Conservation (phyloP, 2,329 filamentous ascomycete species). For the Nigrospora sphaerica region DNA sequence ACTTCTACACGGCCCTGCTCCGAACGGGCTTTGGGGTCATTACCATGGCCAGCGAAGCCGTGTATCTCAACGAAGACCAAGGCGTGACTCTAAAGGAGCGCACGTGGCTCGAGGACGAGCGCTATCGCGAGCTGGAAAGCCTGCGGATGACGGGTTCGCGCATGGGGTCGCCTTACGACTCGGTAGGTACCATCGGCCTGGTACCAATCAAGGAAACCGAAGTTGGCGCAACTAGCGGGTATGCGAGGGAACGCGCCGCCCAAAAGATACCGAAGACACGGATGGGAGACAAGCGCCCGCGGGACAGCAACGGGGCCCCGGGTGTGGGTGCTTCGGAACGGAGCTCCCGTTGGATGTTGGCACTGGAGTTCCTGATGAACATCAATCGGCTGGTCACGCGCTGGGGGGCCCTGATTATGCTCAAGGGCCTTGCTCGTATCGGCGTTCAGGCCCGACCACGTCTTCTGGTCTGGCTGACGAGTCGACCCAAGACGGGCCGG, state of each 20-base stretch:
- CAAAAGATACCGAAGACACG: slow-evolving; percentile 45
- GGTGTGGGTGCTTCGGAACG: slow-evolving; percentile 76
- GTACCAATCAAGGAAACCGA: slow-evolving; percentile 45
- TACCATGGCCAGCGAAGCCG: slow-evolving; percentile 89
- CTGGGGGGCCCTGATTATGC: slow-evolving; percentile 46
- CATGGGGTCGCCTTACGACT: slow-evolving; percentile 40
- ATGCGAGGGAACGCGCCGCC: slow-evolving; percentile 62
- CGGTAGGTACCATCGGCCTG: slow-evolving; percentile 45
- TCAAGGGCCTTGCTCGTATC: slow-evolving; percentile 47
- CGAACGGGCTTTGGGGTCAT: slow-evolving; percentile 82
- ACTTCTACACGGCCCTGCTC: slow-evolving; percentile 88
- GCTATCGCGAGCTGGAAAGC: slow-evolving; percentile 68
- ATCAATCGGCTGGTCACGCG: slow-evolving; percentile 61
- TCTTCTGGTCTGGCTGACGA: slow-evolving; percentile 52
- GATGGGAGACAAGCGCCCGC: slow-evolving; percentile 34
- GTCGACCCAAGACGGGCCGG: slow-evolving; percentile 25
- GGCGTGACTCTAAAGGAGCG: slow-evolving; percentile 64
- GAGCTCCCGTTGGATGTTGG: slow-evolving; percentile 71
- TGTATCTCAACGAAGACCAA: slow-evolving; percentile 87
- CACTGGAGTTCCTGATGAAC: slow-evolving; percentile 66
- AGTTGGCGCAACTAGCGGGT: slow-evolving; percentile 45
- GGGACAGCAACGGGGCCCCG: slow-evolving; percentile 25
- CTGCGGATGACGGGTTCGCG: slow-evolving; percentile 42
- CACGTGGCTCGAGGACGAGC: slow-evolving; percentile 90
- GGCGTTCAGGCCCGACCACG: slow-evolving; percentile 56